These are phyloP conservation scores for Dujonia santamariae DNA, from an alignment of 1,139 yeast species.

Conservation along the genomic window DNA sequence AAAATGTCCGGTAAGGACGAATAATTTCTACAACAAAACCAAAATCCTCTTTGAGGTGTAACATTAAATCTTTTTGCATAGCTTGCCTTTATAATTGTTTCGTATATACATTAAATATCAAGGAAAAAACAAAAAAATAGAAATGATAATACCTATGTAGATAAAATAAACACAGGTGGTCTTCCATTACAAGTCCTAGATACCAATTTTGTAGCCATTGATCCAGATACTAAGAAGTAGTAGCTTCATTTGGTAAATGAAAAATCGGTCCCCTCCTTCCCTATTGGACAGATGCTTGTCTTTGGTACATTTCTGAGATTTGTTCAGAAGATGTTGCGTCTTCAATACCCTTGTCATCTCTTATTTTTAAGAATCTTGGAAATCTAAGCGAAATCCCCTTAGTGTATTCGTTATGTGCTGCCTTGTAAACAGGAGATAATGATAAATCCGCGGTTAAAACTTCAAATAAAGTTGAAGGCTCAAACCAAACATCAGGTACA, in stretches of 20 bases:
- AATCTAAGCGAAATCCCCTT: conserved; percentile 89
- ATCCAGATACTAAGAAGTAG: too few relatives aligned
- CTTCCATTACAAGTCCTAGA: too few relatives aligned
- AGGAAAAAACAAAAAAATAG: too few relatives aligned
- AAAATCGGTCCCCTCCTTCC: neutral
- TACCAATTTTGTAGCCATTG: too few relatives aligned
- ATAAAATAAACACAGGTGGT: too few relatives aligned
- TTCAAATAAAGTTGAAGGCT: conserved; percentile 84
- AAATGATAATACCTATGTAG: too few relatives aligned
- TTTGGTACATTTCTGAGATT: conserved; percentile 83
- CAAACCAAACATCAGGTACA: conserved; percentile 94
- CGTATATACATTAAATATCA: too few relatives aligned
- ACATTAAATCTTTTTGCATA: too few relatives aligned
- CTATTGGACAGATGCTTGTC: conserved; percentile 52
- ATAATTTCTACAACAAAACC: too few relatives aligned
- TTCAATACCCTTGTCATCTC: conserved; percentile 86
- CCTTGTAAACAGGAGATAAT: conserved; percentile 87
- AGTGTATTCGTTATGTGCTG: conserved; percentile 74
- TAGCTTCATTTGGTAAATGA: too few relatives aligned
- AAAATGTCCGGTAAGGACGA: conserved; percentile 8
- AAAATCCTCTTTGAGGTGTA: too few relatives aligned
- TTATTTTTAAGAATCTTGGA: conserved; percentile 79
- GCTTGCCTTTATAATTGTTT: too few relatives aligned
- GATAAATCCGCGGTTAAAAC: conserved; percentile 93
- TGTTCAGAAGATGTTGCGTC: conserved; percentile 90